phyloP scores from a whole-genome alignment of 2,329 filamentous ascomycete species.

The Ceratocystis eucalypticola region DNA sequence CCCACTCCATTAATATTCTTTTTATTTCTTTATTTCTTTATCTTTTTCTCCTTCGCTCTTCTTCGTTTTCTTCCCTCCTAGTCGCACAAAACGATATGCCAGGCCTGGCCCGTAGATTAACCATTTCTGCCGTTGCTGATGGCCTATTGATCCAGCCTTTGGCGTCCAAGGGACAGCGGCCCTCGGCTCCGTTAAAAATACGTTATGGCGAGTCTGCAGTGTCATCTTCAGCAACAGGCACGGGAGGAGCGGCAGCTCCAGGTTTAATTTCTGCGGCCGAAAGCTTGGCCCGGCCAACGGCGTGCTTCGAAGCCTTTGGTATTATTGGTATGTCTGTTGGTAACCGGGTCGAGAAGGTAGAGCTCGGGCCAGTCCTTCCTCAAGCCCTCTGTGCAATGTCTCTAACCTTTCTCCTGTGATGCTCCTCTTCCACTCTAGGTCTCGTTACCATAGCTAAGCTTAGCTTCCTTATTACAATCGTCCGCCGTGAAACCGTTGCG shows the following conservation, averaged over 20 bases:
- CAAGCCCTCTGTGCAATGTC: too few relatives aligned
- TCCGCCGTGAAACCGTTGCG: conserved; percentile 74
- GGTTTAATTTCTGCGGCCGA: conserved; percentile 26
- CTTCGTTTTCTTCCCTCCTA: conserved; percentile 19
- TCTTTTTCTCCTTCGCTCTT: conserved; percentile 13
- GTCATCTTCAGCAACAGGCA: conserved; percentile 6
- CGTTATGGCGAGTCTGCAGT: conserved; percentile 45
- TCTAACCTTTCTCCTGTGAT: not conserved
- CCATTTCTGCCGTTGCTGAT: conserved; percentile 69
- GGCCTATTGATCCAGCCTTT: conserved; percentile 69
- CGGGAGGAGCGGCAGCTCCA: not conserved
- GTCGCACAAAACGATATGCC: conserved; percentile 48
- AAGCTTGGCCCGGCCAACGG: conserved; percentile 29
- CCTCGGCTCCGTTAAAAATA: conserved; percentile 48
- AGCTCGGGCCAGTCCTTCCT: too few relatives aligned
- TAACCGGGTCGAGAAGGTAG: not conserved
- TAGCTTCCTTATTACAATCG: conserved; percentile 78
- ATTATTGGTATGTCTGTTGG: conserved; percentile 37
- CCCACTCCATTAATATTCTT: not conserved
- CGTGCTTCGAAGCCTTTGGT: conserved; percentile 47
- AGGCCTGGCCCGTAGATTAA: conserved; percentile 61
- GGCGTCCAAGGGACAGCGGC: conserved; percentile 43
- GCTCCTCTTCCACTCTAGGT: conserved; percentile 38
- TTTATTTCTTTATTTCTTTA: not conserved
- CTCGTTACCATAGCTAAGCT: conserved; percentile 69